Conservation (phyloP, 768 basidiomycete species). For the Peribolospora baueri region DNA sequence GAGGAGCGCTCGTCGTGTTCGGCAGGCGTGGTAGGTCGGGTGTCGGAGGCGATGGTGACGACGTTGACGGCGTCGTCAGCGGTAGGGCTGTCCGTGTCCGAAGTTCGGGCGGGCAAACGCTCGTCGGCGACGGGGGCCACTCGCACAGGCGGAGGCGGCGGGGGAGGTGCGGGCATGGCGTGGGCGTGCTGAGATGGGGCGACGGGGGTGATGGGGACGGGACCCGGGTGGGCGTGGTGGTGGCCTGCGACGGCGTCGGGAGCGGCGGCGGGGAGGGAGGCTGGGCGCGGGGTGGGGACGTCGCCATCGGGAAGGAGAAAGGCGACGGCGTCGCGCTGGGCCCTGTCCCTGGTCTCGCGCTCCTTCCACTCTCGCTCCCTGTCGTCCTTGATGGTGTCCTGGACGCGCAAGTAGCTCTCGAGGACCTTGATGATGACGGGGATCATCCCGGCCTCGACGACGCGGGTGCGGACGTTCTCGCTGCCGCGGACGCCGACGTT, state of each 20-base stretch:
- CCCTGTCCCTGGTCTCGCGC: neutral
- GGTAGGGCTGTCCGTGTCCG: too few relatives aligned
- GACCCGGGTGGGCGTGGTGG: neutral
- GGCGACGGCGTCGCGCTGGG: neutral
- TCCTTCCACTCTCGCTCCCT: neutral
- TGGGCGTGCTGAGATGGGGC: too few relatives aligned
- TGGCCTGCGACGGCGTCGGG: neutral
- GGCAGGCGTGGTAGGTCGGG: too few relatives aligned
- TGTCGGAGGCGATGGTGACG: too few relatives aligned
- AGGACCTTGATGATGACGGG: constrained; percentile 83
- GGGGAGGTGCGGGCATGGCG: too few relatives aligned
- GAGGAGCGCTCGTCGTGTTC: too few relatives aligned
- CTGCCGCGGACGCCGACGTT: constrained; percentile 93
- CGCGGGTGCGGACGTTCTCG: constrained; percentile 67
- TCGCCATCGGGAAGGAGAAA: too few relatives aligned
- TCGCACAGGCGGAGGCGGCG: too few relatives aligned
- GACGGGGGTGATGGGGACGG: too few relatives aligned
- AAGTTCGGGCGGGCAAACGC: too few relatives aligned
- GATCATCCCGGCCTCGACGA: constrained; percentile 80
- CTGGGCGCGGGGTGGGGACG: neutral
- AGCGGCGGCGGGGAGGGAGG: neutral
- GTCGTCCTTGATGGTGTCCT: constrained; percentile 15
- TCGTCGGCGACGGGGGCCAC: too few relatives aligned
- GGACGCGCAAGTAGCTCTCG: constrained; percentile 72
- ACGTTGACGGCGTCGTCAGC: too few relatives aligned